phyloP scores from a whole-genome alignment of 805 yeast species.

The Kodamaea restingae region DNA sequence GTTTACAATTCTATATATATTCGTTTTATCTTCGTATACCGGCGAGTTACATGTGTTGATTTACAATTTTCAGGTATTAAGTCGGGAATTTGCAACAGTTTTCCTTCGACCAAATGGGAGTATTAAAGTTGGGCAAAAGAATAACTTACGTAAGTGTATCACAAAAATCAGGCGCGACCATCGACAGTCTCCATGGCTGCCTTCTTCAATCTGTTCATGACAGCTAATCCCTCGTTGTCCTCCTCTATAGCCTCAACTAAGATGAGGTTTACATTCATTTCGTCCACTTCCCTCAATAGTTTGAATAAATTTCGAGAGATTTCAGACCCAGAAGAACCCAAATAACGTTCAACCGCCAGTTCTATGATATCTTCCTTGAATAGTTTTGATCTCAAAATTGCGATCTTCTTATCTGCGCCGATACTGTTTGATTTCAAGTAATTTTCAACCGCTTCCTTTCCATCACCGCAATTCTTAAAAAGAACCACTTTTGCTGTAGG shows the following conservation, averaged over 20 bases:
- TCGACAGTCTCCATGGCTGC: constrained; percentile 62
- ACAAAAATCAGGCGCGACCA: not conserved
- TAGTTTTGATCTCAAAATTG: constrained; percentile 44
- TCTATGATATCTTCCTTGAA: constrained; percentile 20
- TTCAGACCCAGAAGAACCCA: constrained; percentile 50
- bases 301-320: constrained; percentile 76
- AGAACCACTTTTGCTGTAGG: constrained; percentile 81
- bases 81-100: too few species aligned
- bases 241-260: constrained; percentile 82
- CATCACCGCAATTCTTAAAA: constrained; percentile 49
- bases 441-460: constrained; percentile 28
- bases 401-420: constrained; percentile 36
- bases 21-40: too few species aligned
- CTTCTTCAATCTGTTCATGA: constrained; percentile 85
- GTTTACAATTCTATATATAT: too few species aligned
- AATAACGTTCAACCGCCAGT: constrained; percentile 26
- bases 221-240: constrained; percentile 80
- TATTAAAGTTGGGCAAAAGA: too few species aligned
- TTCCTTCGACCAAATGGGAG: too few species aligned
- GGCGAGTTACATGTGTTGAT: too few species aligned
- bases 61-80: too few species aligned
- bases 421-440: constrained; percentile 18
- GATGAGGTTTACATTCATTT: constrained; percentile 59
- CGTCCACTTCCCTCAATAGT: constrained; percentile 72
- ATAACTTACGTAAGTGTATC: too few species aligned